A percentile compares a stretch with the other conserved stretches of the same genome.
Evolutionary conservation across 202 grass and related monocot genomes (phyloP).

Genomic region (Cymbopogon flexuosus): DNA sequence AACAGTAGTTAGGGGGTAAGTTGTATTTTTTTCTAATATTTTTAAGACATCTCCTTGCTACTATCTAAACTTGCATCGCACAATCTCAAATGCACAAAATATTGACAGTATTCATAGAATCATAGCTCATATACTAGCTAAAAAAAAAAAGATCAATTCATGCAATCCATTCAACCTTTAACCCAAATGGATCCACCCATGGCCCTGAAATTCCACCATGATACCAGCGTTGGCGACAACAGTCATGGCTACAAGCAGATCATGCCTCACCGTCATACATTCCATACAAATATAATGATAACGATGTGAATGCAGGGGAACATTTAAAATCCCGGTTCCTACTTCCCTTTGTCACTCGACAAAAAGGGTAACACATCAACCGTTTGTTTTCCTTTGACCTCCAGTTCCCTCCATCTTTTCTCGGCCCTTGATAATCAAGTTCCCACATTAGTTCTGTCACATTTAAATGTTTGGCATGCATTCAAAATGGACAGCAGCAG

Average conservation of each 20-base stretch:
- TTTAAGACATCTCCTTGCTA: too few species aligned
- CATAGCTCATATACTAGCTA: too few species aligned
- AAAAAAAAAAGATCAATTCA: too few species aligned
- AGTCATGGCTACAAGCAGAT: neutral
- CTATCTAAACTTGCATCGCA: too few species aligned
- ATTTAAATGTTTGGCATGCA: slow-evolving; percentile 24
- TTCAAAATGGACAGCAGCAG: slow-evolving; percentile 21
- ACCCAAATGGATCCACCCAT: neutral
- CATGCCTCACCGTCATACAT: neutral
- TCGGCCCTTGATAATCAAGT: neutral
- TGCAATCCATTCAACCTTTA: neutral
- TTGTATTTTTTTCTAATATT: too few species aligned
- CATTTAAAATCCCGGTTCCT: neutral
- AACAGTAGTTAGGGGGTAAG: too few species aligned
- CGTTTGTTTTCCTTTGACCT: neutral
- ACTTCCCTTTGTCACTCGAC: neutral
- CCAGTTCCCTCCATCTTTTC: neutral
- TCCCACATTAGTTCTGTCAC: neutral
- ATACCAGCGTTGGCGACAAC: neutral
- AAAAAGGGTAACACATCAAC: neutral
- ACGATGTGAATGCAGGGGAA: neutral
- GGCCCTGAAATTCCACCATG: neutral
- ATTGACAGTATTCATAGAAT: too few species aligned
- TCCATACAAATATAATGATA: too few species aligned
- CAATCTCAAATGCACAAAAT: too few species aligned